Evolutionary conservation across 2,329 filamentous ascomycete genomes (phyloP).

Genomic region (Ceratocystis cubensis): DNA sequence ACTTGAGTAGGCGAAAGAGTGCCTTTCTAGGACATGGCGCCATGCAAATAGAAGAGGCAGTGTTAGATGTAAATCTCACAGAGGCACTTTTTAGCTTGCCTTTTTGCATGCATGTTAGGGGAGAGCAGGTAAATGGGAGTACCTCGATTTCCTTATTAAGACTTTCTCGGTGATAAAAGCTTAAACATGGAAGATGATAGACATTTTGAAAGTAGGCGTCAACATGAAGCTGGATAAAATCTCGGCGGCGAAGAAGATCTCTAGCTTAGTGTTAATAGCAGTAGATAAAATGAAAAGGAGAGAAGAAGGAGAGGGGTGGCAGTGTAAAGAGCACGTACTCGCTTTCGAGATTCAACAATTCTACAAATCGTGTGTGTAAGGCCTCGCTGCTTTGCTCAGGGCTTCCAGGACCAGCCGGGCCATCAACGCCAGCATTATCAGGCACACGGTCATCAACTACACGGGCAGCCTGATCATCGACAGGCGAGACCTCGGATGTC

Average conservation of each 20-base stretch:
- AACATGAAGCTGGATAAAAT: slow-evolving; percentile 30
- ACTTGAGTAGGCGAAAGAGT: slow-evolving; percentile 29
- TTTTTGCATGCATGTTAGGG: background rate
- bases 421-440: slow-evolving; percentile 18
- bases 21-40: slow-evolving; percentile 25
- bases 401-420: slow-evolving; percentile 15
- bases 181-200: slow-evolving; percentile 31
- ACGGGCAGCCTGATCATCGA: slow-evolving; percentile 10
- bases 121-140: background rate
- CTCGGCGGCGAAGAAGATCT: slow-evolving; percentile 28
- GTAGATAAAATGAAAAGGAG: background rate
- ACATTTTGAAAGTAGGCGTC: slow-evolving; percentile 32
- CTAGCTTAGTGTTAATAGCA: slow-evolving; percentile 22
- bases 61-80: background rate
- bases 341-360: slow-evolving; percentile 19
- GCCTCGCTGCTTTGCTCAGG: slow-evolving; percentile 16
- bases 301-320: background rate
- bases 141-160: slow-evolving; percentile 30
- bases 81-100: background rate
- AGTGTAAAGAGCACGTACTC: slow-evolving; percentile 13
- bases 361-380: slow-evolving; percentile 16
- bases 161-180: slow-evolving; percentile 30
- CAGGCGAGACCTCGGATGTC: slow-evolving; percentile 7
- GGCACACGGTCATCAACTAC: slow-evolving; percentile 18
- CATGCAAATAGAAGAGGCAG: background rate